Evolutionary conservation across 148 eudicot genomes (phyloP).

Genomic region (Diospyros kaki): DNA sequence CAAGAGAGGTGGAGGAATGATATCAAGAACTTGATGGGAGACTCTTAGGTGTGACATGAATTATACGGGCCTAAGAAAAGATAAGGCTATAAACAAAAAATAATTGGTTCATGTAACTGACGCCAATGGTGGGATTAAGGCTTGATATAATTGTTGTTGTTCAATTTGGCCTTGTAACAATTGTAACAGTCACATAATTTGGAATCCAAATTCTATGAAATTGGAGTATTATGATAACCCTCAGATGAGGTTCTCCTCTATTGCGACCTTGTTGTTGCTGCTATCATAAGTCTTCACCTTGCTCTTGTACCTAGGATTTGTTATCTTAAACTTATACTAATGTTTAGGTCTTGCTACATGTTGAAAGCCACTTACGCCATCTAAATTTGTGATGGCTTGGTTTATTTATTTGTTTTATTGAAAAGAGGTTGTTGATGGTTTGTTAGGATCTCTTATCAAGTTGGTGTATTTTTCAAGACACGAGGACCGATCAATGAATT

Average conservation of each 20-base stretch:
- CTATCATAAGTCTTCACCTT: neutral
- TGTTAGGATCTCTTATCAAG: slow-evolving; percentile 88
- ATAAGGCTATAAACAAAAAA: too few species aligned
- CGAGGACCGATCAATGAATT: slow-evolving; percentile 61
- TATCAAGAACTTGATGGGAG: too few species aligned
- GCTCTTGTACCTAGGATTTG: slow-evolving; percentile 1
- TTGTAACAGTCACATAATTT: neutral
- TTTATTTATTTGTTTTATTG: neutral
- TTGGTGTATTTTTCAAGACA: slow-evolving; percentile 92
- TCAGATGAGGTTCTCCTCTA: neutral
- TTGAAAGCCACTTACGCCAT: neutral
- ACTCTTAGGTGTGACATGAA: too few species aligned
- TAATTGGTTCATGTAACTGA: too few species aligned
- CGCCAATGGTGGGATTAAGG: too few species aligned
- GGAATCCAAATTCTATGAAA: neutral
- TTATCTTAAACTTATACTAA: neutral
- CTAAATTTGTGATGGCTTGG: neutral
- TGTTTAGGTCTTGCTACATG: neutral
- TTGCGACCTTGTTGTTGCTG: neutral
- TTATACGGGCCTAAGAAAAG: too few species aligned
- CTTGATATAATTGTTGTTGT: neutral
- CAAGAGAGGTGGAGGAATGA: too few species aligned
- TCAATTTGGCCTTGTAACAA: neutral
- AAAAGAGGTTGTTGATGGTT: slow-evolving; percentile 8
- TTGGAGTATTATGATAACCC: neutral